Evolutionary conservation across 805 yeast species (phyloP).

Genomic region (Starmerella geochares): DNA sequence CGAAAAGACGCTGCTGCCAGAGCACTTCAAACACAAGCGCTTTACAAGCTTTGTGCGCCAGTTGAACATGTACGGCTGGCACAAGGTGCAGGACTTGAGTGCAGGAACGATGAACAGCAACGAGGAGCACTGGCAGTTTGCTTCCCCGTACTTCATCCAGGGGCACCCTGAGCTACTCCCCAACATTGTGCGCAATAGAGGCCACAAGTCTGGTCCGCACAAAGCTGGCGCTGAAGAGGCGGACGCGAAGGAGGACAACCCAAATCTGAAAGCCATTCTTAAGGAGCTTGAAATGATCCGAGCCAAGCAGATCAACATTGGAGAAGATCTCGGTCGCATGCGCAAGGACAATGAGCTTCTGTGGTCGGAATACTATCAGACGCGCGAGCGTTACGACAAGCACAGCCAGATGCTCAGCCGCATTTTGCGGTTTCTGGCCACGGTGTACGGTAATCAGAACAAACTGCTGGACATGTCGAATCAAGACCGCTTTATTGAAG

Average conservation of each 20-base stretch:
- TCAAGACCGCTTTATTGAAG: conserved; percentile 11
- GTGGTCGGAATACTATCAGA: conserved; percentile 80
- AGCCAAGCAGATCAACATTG: conserved; percentile 65
- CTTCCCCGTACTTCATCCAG: conserved; percentile 64
- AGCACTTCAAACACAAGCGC: conserved; percentile 88
- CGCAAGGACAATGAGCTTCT: conserved; percentile 78
- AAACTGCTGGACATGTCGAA: conserved; percentile 33
- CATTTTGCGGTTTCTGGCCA: conserved; percentile 75
- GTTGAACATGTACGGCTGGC: conserved; percentile 98
- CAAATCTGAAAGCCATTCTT: conserved; percentile 44
- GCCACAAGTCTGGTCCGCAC: conserved; percentile 28
- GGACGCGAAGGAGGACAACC: conserved; percentile 32
- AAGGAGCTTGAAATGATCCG: conserved; percentile 67
- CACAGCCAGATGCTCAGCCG: conserved; percentile 84
- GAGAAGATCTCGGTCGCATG: conserved; percentile 74
- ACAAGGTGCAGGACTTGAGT: conserved; percentile 86
- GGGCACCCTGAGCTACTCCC: conserved; percentile 79
- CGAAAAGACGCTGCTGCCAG: conserved; percentile 75
- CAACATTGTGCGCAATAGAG: conserved; percentile 66
- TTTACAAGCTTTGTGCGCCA: conserved; percentile 95
- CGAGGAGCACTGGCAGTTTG: conserved; percentile 85
- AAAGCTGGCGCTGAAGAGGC: background rate
- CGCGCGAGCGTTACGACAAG: conserved; percentile 73
- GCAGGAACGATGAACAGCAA: conserved; percentile 44
- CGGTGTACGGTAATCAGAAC: conserved; percentile 61